These are phyloP conservation scores for Phaeophleospora eucalypticola DNA, from an alignment of 2,329 filamentous ascomycete genomes.

Conservation along the genomic window DNA sequence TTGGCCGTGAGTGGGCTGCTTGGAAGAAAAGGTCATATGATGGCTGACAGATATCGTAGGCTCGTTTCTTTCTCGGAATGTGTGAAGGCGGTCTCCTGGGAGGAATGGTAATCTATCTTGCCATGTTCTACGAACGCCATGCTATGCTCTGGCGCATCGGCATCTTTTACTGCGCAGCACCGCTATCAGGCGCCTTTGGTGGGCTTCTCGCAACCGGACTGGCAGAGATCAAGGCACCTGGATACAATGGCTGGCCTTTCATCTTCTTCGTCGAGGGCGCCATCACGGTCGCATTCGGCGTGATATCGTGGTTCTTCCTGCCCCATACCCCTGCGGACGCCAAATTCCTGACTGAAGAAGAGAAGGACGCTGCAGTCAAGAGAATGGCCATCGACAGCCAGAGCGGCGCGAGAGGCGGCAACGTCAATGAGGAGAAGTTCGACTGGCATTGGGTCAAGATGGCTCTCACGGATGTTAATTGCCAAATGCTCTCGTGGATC, in stretches of 20 bases:
- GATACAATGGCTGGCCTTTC: constrained; percentile 39
- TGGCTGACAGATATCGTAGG: neutral
- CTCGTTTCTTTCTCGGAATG: constrained; percentile 34
- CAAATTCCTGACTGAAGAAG: constrained; percentile 30
- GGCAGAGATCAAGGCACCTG: constrained; percentile 34
- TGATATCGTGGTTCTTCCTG: constrained; percentile 52
- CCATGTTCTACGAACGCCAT: constrained; percentile 41
- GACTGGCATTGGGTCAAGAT: constrained; percentile 26
- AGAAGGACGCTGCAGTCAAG: constrained; percentile 26
- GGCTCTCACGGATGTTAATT: constrained; percentile 31
- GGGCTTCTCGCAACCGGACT: constrained; percentile 41
- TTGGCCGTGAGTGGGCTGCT: constrained; percentile 36
- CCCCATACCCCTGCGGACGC: constrained; percentile 51
- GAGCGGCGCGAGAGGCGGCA: constrained; percentile 17
- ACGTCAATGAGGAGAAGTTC: constrained; percentile 30
- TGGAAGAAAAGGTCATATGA: constrained; percentile 7
- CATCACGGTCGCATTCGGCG: constrained; percentile 52
- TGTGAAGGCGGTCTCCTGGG: constrained; percentile 39
- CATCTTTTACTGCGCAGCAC: constrained; percentile 31
- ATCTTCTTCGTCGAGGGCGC: constrained; percentile 43
- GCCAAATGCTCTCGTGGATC: constrained; percentile 27
- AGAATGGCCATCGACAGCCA: constrained; percentile 31
- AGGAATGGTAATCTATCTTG: constrained; percentile 39
- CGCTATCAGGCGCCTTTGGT: constrained; percentile 39
- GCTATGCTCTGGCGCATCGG: constrained; percentile 39